These are phyloP conservation scores for Tetracladium maxilliforme DNA, from an alignment of 2,329 filamentous ascomycete genomes.

Conservation along the genomic window DNA sequence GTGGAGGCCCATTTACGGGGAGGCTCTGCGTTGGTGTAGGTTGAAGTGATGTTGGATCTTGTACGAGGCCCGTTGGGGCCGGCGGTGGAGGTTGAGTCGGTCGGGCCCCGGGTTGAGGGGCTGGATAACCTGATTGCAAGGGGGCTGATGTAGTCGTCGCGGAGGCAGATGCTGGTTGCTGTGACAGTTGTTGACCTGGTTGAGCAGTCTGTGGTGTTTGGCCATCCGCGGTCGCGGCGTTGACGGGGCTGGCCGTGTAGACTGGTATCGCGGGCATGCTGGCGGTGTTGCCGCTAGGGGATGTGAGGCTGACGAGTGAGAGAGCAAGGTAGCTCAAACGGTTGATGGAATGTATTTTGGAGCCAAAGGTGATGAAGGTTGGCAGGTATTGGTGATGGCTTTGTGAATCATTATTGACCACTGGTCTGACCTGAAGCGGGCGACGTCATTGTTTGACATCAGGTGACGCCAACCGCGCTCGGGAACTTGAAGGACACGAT, in stretches of 20 bases:
- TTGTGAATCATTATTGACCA: too few species aligned
- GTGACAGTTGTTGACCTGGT: slow-evolving; percentile 8
- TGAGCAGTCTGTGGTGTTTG: slow-evolving; percentile 28
- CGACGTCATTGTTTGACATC: too few species aligned
- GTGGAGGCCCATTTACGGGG: slow-evolving; percentile 24
- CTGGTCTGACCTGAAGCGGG: too few species aligned
- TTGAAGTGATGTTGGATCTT: slow-evolving; percentile 18
- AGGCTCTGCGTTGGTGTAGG: slow-evolving; percentile 26
- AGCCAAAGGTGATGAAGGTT: too few species aligned
- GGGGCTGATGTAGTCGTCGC: slow-evolving; percentile 15
- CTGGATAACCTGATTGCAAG: slow-evolving; percentile 16
- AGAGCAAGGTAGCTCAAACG: too few species aligned
- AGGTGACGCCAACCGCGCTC: too few species aligned
- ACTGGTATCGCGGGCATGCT: slow-evolving; percentile 48
- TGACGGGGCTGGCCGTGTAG: slow-evolving; percentile 43
- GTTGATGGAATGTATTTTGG: too few species aligned
- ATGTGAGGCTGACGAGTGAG: too few species aligned
- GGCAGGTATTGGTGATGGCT: too few species aligned
- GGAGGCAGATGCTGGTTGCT: slow-evolving; percentile 6
- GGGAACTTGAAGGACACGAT: too few species aligned
- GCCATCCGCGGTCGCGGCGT: slow-evolving; percentile 34
- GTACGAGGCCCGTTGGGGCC: slow-evolving; percentile 15
- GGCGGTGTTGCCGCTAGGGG: too few species aligned
- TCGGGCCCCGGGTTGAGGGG: slow-evolving; percentile 30
- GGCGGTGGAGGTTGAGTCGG: slow-evolving; percentile 29